Conservation (phyloP, 2,329 filamentous ascomycete genomes). For the Hypoxylon sp. region DNA sequence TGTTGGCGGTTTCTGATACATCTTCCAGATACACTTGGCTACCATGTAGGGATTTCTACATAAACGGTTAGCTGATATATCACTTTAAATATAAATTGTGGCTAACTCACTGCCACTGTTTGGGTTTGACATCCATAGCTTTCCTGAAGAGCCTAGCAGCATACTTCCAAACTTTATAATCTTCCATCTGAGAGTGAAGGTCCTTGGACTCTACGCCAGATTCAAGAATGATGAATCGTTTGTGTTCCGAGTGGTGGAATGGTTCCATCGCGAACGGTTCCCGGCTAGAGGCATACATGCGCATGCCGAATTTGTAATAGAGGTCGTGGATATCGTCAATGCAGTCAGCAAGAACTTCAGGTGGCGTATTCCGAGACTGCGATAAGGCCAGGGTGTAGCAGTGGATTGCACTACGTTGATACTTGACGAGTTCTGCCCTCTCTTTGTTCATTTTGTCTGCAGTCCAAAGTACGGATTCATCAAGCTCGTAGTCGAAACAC, state of each 20-base stretch:
- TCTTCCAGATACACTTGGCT: slow-evolving; percentile 75
- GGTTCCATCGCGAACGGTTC: slow-evolving; percentile 75
- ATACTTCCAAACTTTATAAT: slow-evolving; percentile 74
- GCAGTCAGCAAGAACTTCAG: slow-evolving; percentile 61
- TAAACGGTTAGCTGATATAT: slow-evolving; percentile 46
- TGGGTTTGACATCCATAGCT: slow-evolving; percentile 68
- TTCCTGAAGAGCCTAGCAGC: slow-evolving; percentile 70
- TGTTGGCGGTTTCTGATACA: slow-evolving; percentile 67
- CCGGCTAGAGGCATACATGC: slow-evolving; percentile 73
- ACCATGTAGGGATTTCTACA: slow-evolving; percentile 72
- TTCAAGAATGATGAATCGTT: slow-evolving; percentile 69
- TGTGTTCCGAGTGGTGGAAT: slow-evolving; percentile 70
- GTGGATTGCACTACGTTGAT: slow-evolving; percentile 86
- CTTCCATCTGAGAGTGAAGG: slow-evolving; percentile 70
- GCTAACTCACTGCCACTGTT: slow-evolving; percentile 69
- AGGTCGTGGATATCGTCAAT: slow-evolving; percentile 69
- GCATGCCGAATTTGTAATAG: slow-evolving; percentile 73
- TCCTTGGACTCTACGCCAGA: slow-evolving; percentile 65
- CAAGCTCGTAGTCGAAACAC: slow-evolving; percentile 88
- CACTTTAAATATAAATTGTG: background rate
- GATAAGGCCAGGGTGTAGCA: slow-evolving; percentile 77
- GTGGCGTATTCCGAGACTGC: slow-evolving; percentile 64
- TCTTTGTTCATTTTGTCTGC: slow-evolving; percentile 93
- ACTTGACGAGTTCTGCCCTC: slow-evolving; percentile 78
- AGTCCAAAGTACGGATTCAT: slow-evolving; percentile 89